Evolutionary conservation across 1,284 basidiomycete genomes (phyloP).

Genomic region (Ustilago loliicola): DNA sequence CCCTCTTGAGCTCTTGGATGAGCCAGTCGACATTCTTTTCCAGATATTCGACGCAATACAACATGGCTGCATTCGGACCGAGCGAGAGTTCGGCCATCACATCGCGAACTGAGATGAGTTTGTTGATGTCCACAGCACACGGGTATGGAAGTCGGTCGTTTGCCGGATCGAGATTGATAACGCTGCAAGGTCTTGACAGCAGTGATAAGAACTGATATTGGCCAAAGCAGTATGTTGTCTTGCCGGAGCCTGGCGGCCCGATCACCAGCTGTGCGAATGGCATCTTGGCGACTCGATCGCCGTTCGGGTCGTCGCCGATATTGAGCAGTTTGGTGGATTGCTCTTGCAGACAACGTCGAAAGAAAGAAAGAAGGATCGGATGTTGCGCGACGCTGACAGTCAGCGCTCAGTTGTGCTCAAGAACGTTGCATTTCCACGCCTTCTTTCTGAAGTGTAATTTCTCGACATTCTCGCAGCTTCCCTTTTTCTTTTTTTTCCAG

Average conservation of each 20-base stretch:
- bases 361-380: not conserved
- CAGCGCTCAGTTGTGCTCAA: not conserved
- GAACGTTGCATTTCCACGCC: conserved; percentile 3
- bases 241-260: conserved; percentile 66
- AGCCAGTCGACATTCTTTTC: conserved; percentile 97
- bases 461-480: conserved; percentile 15
- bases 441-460: conserved; percentile 3
- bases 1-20: conserved; percentile 75
- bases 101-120: conserved; percentile 87
- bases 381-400: not conserved
- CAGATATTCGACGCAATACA: conserved; percentile 97
- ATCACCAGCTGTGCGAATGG: conserved; percentile 62
- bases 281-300: conserved; percentile 23
- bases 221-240: conserved; percentile 65
- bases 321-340: not conserved
- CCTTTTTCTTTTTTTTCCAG: not conserved
- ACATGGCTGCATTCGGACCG: conserved; percentile 96
- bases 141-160: conserved; percentile 91
- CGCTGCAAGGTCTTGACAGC: conserved; percentile 83
- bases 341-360: conserved; percentile 6
- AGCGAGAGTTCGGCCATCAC: conserved; percentile 88
- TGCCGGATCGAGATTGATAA: conserved; percentile 97
- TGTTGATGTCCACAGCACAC: conserved; percentile 86
- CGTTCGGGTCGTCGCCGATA: conserved; percentile 3
- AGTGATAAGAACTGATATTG: conserved; percentile 80